A percentile compares a stretch with the other conserved stretches of the same genome.
Evolutionary conservation across 192 early-diverging fungal species (phyloP).

Genomic region (Coemansia sp.): DNA sequence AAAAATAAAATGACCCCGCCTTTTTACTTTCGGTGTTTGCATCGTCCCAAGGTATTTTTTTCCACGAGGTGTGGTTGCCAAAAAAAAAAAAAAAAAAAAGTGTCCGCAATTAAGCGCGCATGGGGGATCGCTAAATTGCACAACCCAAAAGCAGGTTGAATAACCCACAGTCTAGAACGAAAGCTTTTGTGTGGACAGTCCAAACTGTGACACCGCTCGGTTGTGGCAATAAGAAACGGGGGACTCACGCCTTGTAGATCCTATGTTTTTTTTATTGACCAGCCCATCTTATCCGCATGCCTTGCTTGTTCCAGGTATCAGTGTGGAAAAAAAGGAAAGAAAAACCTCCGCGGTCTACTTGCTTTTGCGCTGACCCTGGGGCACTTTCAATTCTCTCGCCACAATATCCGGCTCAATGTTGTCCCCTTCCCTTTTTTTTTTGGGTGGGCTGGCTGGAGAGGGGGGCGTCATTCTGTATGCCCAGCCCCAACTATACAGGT

Average conservation of each 20-base stretch:
- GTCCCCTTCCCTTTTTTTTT: background rate
- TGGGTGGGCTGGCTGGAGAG: background rate
- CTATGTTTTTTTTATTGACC: background rate
- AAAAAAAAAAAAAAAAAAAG: too few species aligned
- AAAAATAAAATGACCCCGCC: background rate
- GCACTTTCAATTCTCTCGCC: background rate
- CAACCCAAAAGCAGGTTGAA: background rate
- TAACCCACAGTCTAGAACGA: background rate
- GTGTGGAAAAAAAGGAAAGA: background rate
- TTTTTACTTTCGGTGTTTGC: background rate
- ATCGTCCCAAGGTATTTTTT: background rate
- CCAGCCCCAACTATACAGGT: background rate
- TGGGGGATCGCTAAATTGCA: constrained; percentile 3
- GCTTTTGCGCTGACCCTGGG: background rate
- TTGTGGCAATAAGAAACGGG: background rate
- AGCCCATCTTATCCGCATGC: background rate
- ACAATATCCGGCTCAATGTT: background rate
- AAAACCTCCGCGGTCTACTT: constrained; percentile 1
- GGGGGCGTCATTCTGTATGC: background rate
- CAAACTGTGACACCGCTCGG: background rate
- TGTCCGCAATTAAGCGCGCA: background rate
- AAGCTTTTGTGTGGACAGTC: background rate
- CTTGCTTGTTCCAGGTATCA: background rate
- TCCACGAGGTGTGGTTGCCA: too few species aligned
- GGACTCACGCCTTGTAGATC: background rate